Evolutionary conservation across 495 filamentous ascomycete species (phyloP).

Genomic region (Collariella sp.): DNA sequence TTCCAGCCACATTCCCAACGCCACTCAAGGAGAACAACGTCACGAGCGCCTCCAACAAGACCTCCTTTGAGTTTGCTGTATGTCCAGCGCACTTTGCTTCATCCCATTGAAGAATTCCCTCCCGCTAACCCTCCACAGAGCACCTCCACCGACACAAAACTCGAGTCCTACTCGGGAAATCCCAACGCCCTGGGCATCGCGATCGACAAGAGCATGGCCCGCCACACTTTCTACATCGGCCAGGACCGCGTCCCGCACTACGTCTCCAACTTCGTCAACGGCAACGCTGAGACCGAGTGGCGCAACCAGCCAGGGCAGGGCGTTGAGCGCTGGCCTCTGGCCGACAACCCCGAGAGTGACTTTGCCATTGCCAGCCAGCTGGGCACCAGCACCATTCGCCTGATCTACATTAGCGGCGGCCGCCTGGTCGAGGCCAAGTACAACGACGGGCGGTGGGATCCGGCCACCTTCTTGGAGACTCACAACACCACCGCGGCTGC

Average conservation of each 20-base stretch:
- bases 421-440: constrained; percentile 17
- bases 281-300: constrained; percentile 9
- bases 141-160: too few species aligned
- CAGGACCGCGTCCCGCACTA: constrained; percentile 17
- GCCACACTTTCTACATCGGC: constrained; percentile 26
- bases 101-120: too few species aligned
- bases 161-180: constrained; percentile 6
- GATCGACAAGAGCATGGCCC: constrained; percentile 18
- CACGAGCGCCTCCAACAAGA: constrained; percentile 17
- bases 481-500: background rate
- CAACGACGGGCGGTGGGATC: background rate
- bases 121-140: too few species aligned
- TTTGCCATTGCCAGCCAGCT: constrained; percentile 19
- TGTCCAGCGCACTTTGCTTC: too few species aligned
- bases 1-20: constrained; percentile 21
- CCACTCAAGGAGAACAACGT: constrained; percentile 11
- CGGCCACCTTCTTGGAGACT: background rate
- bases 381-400: constrained; percentile 6
- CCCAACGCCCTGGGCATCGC: constrained; percentile 15
- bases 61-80: constrained; percentile 3
- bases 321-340: constrained; percentile 12
- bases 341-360: constrained; percentile 14
- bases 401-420: constrained; percentile 22
- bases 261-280: constrained; percentile 9
- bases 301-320: constrained; percentile 1